These are phyloP conservation scores for Fonsecaea nubica DNA, from an alignment of 2,329 filamentous ascomycete species.

Conservation along the genomic window DNA sequence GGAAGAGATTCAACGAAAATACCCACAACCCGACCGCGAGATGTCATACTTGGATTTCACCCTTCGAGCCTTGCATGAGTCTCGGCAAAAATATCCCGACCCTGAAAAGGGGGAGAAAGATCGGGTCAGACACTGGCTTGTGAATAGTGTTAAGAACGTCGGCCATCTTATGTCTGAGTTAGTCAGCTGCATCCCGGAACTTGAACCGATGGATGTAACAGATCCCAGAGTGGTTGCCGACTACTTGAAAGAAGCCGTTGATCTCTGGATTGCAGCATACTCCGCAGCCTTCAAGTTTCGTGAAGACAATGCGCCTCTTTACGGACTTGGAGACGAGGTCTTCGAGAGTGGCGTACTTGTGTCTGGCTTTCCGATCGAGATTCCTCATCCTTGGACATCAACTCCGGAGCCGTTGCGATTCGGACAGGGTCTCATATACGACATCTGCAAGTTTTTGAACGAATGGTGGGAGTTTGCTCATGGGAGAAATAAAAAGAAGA, in stretches of 20 bases:
- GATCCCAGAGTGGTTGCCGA: conserved; percentile 54
- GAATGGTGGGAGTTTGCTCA: conserved; percentile 45
- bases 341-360: conserved; percentile 69
- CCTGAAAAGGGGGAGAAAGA: conserved; percentile 74
- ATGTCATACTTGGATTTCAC: conserved; percentile 76
- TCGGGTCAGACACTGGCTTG: conserved; percentile 83
- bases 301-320: conserved; percentile 69
- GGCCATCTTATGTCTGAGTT: conserved; percentile 80
- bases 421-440: conserved; percentile 33
- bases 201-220: conserved; percentile 67
- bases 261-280: conserved; percentile 71
- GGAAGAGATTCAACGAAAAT: conserved; percentile 69
- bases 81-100: conserved; percentile 73
- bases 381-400: conserved; percentile 88
- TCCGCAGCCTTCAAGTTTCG: conserved; percentile 74
- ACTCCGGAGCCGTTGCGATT: conserved; percentile 44
- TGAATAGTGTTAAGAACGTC: conserved; percentile 74
- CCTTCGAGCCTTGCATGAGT: conserved; percentile 75
- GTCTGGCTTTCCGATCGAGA: conserved; percentile 65
- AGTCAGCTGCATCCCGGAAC: conserved; percentile 75
- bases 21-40: conserved; percentile 63
- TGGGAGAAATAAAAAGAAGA: conserved; percentile 37
- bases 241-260: conserved; percentile 71
- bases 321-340: conserved; percentile 73
- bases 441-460: conserved; percentile 39